Base-by-base conservation (phyloP, 2,329 filamentous ascomycete genomes). In the Esteya vermicola region DNA sequence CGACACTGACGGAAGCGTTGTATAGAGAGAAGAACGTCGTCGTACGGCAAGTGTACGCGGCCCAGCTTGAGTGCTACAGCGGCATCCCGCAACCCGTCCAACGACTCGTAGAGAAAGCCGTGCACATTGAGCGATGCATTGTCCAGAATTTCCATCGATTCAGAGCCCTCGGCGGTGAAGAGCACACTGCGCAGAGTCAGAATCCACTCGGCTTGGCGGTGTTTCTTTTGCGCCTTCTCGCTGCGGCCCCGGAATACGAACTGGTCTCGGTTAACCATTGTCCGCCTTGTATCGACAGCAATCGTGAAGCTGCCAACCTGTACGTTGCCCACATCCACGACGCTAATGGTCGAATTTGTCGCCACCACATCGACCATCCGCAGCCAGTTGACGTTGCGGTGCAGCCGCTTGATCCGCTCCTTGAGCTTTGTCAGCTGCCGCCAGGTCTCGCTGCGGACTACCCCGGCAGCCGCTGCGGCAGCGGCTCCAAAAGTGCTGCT, bases 191-290 rank as follows among this genome's bases (percentile, higher is more conserved):
- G 77, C 38, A 89, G 60, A 8, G 81, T 81, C 51, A 93, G 71
- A 47, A 93, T 89, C 89, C 93, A 98, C 64, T 98, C 93, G 2
- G 88, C 89, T 30, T 91, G 86, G 35, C 74, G 70, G 50, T 81
- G 77, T 37, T 75, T n/a, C n/a, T n/a, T 53, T 13, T 57, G 60
- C 25, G 58, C 57, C 21, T 69, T 67, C 33, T 68, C 68, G 47
- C 74, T 67, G 47, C 78, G 77, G 58, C 81, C 72, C 53, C 85
- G 84, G 50, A 88, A 80, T 59, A 94, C 94, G 51, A 93, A 79
- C 33, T 86, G 81, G 43, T 85, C 85, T 40, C 86, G 76, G 54
- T 95, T 88, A 23, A 94, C 85, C 60, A 88, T 89, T 61, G 93
- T 93, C 45, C 77, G 78, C 50, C 93, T 70, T 7, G 91, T 96